Conservation (phyloP, 164 flowering plant genomes). For the Annona squamosa region DNA sequence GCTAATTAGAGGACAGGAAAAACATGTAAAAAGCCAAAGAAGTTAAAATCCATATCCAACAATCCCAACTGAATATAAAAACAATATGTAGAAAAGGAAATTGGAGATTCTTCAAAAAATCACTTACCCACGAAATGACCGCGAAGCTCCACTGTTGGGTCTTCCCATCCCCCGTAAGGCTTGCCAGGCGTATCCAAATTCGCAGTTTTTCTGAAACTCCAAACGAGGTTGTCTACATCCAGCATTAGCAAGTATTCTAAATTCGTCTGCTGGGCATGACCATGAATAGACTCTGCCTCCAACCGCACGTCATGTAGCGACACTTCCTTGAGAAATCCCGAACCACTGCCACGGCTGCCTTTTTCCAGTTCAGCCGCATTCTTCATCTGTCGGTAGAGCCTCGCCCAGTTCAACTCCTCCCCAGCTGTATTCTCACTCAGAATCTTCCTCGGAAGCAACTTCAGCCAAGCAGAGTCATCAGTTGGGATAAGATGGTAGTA, state of each 20-base stretch:
- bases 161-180: constrained; percentile 89
- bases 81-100: neutral
- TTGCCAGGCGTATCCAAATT: constrained; percentile 55
- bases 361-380: constrained; percentile 11
- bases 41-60: neutral
- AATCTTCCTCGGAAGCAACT: constrained; percentile 58
- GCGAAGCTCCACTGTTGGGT: constrained; percentile 55
- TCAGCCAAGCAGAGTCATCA: constrained; percentile 64
- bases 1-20: neutral
- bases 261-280: constrained; percentile 79
- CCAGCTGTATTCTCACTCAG: constrained; percentile 27
- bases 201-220: constrained; percentile 84
- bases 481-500: constrained; percentile 66
- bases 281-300: constrained; percentile 43
- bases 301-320: constrained; percentile 71
- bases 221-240: constrained; percentile 74
- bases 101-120: too few relatives aligned
- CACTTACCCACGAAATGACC: constrained; percentile 86
- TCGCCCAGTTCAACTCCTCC: constrained; percentile 45
- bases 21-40: neutral
- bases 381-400: constrained; percentile 58
- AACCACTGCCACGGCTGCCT: constrained; percentile 3
- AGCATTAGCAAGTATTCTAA: constrained; percentile 77
- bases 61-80: neutral
- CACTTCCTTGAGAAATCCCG: constrained; percentile 50